Conservation (phyloP, 2,329 filamentous ascomycete species). For the Fusarium pseudonygamai region DNA sequence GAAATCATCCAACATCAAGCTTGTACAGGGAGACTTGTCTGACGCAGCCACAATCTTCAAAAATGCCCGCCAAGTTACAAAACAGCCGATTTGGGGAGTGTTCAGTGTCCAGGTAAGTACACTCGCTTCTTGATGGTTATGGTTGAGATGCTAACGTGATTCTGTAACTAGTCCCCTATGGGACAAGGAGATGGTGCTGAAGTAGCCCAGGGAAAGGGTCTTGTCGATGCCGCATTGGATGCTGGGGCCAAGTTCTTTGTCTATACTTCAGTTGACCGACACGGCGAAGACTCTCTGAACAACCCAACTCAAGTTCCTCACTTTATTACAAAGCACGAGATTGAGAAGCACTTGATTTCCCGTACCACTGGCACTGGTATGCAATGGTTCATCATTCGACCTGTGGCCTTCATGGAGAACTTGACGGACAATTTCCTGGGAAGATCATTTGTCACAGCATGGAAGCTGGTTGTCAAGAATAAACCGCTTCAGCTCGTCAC, state of each 20-base stretch:
- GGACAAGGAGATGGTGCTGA: constrained; percentile 6
- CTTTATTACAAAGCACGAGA: constrained; percentile 67
- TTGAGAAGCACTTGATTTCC: constrained; percentile 68
- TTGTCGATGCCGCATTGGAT: constrained; percentile 65
- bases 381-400: constrained; percentile 51
- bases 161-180: not conserved
- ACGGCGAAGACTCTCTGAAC: constrained; percentile 60
- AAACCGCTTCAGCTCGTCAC: constrained; percentile 36
- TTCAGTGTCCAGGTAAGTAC: constrained; percentile 19
- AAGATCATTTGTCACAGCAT: constrained; percentile 47
- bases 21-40: constrained; percentile 68
- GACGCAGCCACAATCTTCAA: constrained; percentile 60
- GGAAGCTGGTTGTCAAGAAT: constrained; percentile 43
- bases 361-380: constrained; percentile 46
- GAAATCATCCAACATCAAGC: constrained; percentile 58
- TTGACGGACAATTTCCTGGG: constrained; percentile 45
- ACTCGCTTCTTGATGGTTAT: not conserved
- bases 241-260: constrained; percentile 67
- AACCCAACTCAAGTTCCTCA: constrained; percentile 66
- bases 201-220: constrained; percentile 60
- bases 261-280: constrained; percentile 69
- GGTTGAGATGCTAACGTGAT: not conserved
- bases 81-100: constrained; percentile 19
- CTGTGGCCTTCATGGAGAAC: constrained; percentile 55
- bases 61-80: not conserved